Evolutionary conservation across 345 rosid species (phyloP), one percentile per base, ranked within the genome.

Genomic region (Theobroma cacao): DNA sequence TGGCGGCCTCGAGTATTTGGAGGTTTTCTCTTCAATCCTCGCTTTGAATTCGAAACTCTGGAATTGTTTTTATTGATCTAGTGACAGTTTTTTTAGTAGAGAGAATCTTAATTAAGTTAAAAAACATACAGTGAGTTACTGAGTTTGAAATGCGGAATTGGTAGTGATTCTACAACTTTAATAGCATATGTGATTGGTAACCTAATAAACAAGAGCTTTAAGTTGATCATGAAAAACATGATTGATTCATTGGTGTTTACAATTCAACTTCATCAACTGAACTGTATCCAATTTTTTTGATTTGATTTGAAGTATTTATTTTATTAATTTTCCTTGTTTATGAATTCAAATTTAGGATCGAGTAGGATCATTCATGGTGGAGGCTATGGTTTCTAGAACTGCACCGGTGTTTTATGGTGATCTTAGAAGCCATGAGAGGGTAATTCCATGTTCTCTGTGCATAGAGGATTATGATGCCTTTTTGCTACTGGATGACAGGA

Each of bases 351-450:
- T 82, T 58, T 78, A 94, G 98, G 97, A 84, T 77, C 87, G 78
- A 75, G 86, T 82, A 20, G 97, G 99, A 45, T 85, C 91, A 5
- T 84, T 87, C 34, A 81, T 67, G 0, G 95, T 92, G 70, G 97
- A 94, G 82, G 97, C 91, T 40, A 92, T 95, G 97, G 83, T 89
- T 65, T 88, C 97, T 26, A 85, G 83, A 84, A 78, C 88, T 2
- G 98, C 94, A 5, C 93, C 95, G 0, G 86, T 92, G 24, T 92
- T 92, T 75, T 90, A 88, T 65, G 97, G 95, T 76, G 97, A 91
- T 81, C 86, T 93, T 61, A 87, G 99, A 89, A 88, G 92, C 85
- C 99, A 96, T 63, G 96, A 96, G 87, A 89, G 97, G 89, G 96
- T 89, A 88, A 83, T 28, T 76, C 18, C 48, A 65, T 8, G 8